Percentiles rank a stretch among this genome's conserved stretches.
Evolutionary conservation across 176 grass and related monocot genomes (phyloP).

Genomic region (Pontederia crassipes): DNA sequence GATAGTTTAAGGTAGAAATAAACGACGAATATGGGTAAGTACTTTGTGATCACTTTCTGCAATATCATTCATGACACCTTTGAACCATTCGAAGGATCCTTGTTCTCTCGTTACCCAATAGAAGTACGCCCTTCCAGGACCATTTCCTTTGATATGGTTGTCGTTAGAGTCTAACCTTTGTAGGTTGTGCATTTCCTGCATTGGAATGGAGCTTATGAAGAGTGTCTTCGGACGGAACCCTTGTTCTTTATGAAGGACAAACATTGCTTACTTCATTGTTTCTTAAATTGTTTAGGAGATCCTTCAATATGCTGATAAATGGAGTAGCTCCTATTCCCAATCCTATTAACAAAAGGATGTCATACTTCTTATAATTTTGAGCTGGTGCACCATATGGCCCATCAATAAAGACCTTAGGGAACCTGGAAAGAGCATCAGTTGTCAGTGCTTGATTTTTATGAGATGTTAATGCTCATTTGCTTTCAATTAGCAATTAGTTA

Average conservation of each 20-base stretch:
- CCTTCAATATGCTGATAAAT: conserved; percentile 99
- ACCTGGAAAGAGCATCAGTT: conserved; percentile 27
- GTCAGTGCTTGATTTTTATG: neutral
- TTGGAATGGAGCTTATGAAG: conserved; percentile 15
- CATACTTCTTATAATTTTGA: conserved; percentile 99
- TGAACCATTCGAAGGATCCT: conserved; percentile 99
- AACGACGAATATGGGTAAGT: conserved; percentile 15
- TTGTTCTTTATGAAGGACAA: conserved; percentile 9
- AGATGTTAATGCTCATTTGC: no score
- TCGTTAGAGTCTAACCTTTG: conserved; percentile 29
- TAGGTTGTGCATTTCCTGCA: conserved; percentile 61
- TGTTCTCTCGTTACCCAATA: conserved; percentile 99
- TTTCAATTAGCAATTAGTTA: no score
- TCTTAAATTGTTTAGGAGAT: conserved; percentile 83
- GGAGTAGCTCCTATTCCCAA: conserved; percentile 98
- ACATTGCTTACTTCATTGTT: conserved; percentile 48
- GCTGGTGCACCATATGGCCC: conserved; percentile 93
- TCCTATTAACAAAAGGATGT: conserved; percentile 94
- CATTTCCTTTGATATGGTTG: conserved; percentile 52
- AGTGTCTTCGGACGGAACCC: conserved; percentile 15
- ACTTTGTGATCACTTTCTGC: conserved; percentile 82
- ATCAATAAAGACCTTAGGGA: conserved; percentile 83
- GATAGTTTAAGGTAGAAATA: neutral
- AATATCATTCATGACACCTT: conserved; percentile 99
- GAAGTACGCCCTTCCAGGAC: conserved; percentile 89